A percentile compares a stretch with the other conserved stretches of the same genome.
Conservation (phyloP, 192 early-diverging fungal genomes). For the Coemansia nantahalensis region DNA sequence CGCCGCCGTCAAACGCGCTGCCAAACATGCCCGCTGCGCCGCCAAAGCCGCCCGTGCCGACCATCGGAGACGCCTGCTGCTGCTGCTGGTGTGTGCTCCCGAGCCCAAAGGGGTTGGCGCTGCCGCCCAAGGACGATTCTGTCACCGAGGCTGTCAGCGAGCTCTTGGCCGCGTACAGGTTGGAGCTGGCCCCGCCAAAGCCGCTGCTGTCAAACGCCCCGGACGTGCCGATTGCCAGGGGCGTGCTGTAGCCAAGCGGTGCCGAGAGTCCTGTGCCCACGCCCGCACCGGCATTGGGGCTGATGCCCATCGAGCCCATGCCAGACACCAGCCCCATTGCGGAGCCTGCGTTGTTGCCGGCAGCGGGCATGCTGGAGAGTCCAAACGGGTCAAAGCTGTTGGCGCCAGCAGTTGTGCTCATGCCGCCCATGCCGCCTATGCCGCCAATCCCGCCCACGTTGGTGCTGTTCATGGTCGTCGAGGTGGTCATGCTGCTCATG, state of each 20-base stretch:
- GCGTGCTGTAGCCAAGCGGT: conserved; percentile 8
- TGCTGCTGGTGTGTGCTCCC: conserved; percentile 12
- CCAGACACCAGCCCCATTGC: conserved; percentile 15
- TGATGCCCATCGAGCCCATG: conserved; percentile 1
- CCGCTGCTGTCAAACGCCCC: conserved; percentile 14
- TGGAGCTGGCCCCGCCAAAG: conserved; percentile 28
- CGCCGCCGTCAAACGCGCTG: conserved; percentile 54
- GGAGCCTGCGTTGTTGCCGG: neutral
- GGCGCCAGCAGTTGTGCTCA: conserved; percentile 5
- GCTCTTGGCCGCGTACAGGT: conserved; percentile 31
- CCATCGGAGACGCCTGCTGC: conserved; percentile 16
- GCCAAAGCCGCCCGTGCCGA: conserved; percentile 14
- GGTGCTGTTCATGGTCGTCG: conserved; percentile 13
- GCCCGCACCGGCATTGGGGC: neutral
- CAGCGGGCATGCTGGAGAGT: neutral
- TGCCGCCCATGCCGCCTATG: conserved; percentile 2
- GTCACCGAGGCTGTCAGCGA: conserved; percentile 26
- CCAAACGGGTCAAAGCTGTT: conserved; percentile 50
- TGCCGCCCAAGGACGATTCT: conserved; percentile 5
- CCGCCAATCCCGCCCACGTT: conserved; percentile 5
- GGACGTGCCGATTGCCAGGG: conserved; percentile 9
- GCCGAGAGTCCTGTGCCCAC: conserved; percentile 14
- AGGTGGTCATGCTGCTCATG: conserved; percentile 10
- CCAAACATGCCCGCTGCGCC: conserved; percentile 46
- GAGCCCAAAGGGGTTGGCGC: conserved; percentile 36